These are phyloP conservation scores for Colletotrichum sublineola DNA, from an alignment of 2,329 filamentous ascomycete species.

Conservation along the genomic window DNA sequence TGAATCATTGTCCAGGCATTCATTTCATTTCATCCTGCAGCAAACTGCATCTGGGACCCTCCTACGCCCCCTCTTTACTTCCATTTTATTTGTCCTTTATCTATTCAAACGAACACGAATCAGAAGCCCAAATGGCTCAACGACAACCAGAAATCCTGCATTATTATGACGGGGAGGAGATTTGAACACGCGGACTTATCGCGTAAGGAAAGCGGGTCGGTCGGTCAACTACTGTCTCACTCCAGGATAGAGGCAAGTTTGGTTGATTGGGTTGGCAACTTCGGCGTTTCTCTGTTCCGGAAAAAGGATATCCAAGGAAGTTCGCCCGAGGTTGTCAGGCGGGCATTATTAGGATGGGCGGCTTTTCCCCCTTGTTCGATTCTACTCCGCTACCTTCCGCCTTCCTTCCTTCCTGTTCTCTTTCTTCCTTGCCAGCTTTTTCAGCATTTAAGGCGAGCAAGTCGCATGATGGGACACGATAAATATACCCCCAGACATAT, in stretches of 20 bases:
- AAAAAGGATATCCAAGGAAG: conserved; percentile 4
- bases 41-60: not conserved
- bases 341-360: conserved; percentile 13
- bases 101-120: conserved; percentile 19
- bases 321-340: not conserved
- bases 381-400: not conserved
- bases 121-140: conserved; percentile 22
- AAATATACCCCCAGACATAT: conserved; percentile 40
- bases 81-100: conserved; percentile 16
- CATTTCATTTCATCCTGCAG: not conserved
- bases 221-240: conserved; percentile 17
- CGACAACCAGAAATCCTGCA: conserved; percentile 28
- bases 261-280: conserved; percentile 10
- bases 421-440: conserved; percentile 5
- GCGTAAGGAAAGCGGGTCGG: conserved; percentile 28
- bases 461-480: conserved; percentile 33
- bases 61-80: not conserved
- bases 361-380: not conserved
- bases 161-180: conserved; percentile 29
- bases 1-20: not conserved
- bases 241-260: conserved; percentile 20
- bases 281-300: conserved; percentile 29
- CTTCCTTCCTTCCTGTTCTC: not conserved
- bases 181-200: conserved; percentile 33
- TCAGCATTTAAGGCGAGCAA: conserved; percentile 7